Evolutionary conservation across 2,329 filamentous ascomycete species (phyloP), one percentile per base, ranked within the genome.

Genomic region (Purpureocillium takamizusanense): DNA sequence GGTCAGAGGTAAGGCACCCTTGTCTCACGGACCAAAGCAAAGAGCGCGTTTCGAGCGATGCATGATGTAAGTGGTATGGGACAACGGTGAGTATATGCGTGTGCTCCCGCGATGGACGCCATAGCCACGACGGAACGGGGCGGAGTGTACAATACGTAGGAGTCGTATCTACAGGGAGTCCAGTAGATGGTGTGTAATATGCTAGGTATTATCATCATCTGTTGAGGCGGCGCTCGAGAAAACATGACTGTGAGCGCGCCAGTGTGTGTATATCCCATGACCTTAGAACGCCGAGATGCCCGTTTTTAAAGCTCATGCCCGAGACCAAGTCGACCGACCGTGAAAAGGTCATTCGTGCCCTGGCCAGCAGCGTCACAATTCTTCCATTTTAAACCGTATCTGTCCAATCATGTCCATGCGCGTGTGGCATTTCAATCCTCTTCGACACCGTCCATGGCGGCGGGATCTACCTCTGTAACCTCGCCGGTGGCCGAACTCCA

Each of bases 401-500:
- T 23, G 29, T 33, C 15, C 35, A n/a, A n/a, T 40, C 21, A 44
- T 43, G n/a, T 45, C 41, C 36, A 43, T 15, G 16, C 17, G 21
- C 28, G 7, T 29, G 35, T 36, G 30, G 29, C 30, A 42, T 40
- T 31, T 48, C 42, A 41, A 10, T 51, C 46, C 16, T 46, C 48
- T n/a, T 54, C 52, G 21, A 59, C 52, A 2, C 53, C 60, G n/a
- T 64, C 61, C 51, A 66, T 65, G 27, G 59, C 57, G 35, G 56
- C 48, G 15, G 54, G 46, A 40, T 66, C 59, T 21, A 70, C 63
- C 52, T 80, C 74, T 5, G 72, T 83, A 46, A 83, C 74, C 46
- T 77, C 62, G 23, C 67, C 68, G 16, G 58, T 69, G n/a, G 73
- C 69, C 3, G 78, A 65, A 50, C 63, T 76, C 78, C 79, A 83